A percentile compares a stretch with the other conserved stretches of the same genome.
Conservation (phyloP, 768 basidiomycete genomes). For the Kondoa malvinella region DNA sequence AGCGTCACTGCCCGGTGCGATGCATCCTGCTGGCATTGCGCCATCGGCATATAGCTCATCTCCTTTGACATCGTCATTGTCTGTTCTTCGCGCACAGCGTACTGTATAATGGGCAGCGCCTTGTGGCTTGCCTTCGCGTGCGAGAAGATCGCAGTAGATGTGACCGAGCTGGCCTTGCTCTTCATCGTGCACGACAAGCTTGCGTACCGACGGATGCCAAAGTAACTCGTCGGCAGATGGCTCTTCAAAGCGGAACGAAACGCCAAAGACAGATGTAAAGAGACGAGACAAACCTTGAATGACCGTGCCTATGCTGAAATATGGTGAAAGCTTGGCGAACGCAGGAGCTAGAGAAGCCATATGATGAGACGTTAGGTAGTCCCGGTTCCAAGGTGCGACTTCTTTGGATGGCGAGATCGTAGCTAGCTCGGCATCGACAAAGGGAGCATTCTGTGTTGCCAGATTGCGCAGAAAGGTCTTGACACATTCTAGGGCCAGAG, state of each 20-base stretch:
- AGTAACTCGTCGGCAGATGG: slow-evolving; percentile 51
- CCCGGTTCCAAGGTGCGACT: slow-evolving; percentile 92
- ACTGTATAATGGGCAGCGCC: slow-evolving; percentile 98
- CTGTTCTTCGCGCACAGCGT: slow-evolving; percentile 75
- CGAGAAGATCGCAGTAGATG: slow-evolving; percentile 87
- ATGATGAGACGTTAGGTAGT: slow-evolving; percentile 45
- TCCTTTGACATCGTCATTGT: slow-evolving; percentile 64
- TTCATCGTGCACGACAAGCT: slow-evolving; percentile 85
- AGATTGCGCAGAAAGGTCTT: slow-evolving; percentile 65
- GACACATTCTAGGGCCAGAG: slow-evolving; percentile 59
- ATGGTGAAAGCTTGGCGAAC: slow-evolving; percentile 31
- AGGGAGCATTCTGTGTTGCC: slow-evolving; percentile 59
- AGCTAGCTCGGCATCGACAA: slow-evolving; percentile 56
- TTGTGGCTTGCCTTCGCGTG: slow-evolving; percentile 61
- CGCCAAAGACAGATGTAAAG: slow-evolving; percentile 72
- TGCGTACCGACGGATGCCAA: slow-evolving; percentile 75
- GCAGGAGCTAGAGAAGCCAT: slow-evolving; percentile 49
- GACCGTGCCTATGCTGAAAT: slow-evolving; percentile 64
- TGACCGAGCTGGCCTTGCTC: slow-evolving; percentile 70
- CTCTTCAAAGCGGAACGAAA: slow-evolving; percentile 51
- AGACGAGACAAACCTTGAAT: slow-evolving; percentile 81
- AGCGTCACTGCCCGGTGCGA: slow-evolving; percentile 21
- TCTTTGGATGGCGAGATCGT: slow-evolving; percentile 35
- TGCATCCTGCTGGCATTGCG: slow-evolving; percentile 18
- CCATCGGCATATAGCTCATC: slow-evolving; percentile 38